Conservation (phyloP, 768 basidiomycete genomes). For the Xerocomellus dryophilus region DNA sequence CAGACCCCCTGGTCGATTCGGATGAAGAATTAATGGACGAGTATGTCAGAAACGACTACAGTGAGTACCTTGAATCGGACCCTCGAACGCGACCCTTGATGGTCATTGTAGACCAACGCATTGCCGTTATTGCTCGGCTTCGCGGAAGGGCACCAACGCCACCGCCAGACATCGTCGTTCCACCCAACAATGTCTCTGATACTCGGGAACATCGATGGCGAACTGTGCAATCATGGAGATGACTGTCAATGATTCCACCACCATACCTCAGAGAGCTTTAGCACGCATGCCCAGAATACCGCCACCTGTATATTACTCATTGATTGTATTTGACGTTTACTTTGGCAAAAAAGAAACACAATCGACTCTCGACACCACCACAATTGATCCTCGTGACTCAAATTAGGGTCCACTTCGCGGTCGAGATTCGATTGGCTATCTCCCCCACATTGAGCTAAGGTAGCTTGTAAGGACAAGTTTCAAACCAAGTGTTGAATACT, state of each 20-base stretch:
- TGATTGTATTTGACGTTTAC: not conserved
- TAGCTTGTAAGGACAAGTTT: not conserved
- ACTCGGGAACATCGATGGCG: constrained; percentile 37
- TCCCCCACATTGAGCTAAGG: not conserved
- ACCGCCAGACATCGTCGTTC: constrained; percentile 26
- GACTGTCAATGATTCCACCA: constrained; percentile 11
- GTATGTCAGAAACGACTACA: constrained; percentile 60
- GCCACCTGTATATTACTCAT: constrained; percentile 9
- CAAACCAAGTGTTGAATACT: not conserved
- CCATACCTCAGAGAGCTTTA: not conserved
- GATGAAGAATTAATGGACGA: constrained; percentile 71
- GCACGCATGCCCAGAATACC: not conserved
- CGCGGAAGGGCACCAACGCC: constrained; percentile 51
- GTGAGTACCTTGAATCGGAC: constrained; percentile 38
- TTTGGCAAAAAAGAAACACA: not conserved
- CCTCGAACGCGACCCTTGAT: not conserved
- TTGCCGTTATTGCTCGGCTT: constrained; percentile 51
- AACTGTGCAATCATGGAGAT: constrained; percentile 37
- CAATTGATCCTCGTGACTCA: not conserved
- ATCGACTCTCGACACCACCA: not conserved
- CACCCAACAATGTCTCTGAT: constrained; percentile 12
- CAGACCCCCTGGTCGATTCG: constrained; percentile 68
- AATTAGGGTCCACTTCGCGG: not conserved
- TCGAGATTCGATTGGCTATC: not conserved
- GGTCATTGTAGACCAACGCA: constrained; percentile 42